These are phyloP conservation scores for Yamadazyma conglobata DNA, from an alignment of 1,139 yeast genomes.

Conservation along the genomic window DNA sequence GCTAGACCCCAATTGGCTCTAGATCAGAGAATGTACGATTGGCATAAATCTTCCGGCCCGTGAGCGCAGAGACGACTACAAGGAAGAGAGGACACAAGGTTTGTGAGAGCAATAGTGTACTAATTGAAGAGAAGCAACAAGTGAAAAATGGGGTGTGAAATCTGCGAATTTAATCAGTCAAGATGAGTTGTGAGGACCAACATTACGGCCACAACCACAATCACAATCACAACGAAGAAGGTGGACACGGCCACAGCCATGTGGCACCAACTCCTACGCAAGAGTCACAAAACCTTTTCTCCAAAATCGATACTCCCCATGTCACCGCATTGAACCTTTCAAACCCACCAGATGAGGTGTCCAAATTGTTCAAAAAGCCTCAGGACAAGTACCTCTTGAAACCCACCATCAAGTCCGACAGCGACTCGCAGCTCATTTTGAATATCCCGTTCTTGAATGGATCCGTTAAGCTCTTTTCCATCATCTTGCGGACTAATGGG, in stretches of 20 bases:
- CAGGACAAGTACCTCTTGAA: constrained; percentile 38
- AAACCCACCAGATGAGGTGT: constrained; percentile 48
- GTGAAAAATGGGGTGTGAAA: too few species aligned
- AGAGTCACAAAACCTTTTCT: constrained; percentile 63
- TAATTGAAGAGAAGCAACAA: too few species aligned
- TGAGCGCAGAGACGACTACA: too few species aligned
- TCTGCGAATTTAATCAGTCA: too few species aligned
- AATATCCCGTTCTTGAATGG: constrained; percentile 74
- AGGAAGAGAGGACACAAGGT: too few species aligned
- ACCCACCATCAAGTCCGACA: constrained; percentile 65
- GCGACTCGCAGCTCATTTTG: constrained; percentile 76
- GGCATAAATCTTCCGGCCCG: too few species aligned
- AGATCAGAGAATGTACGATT: too few species aligned
- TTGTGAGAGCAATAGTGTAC: too few species aligned
- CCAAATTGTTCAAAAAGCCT: constrained; percentile 47
- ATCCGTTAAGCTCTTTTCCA: constrained; percentile 67
- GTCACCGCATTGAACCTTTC: constrained; percentile 64
- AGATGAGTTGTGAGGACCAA: constrained; percentile 45
- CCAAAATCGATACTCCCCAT: constrained; percentile 57
- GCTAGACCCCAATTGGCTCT: too few species aligned
- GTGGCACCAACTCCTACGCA: constrained; percentile 72
- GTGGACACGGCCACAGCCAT: constrained; percentile 25
- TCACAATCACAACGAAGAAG: constrained; percentile 20
- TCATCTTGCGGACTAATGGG: constrained; percentile 66
- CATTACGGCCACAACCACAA: constrained; percentile 22